Evolutionary conservation across 2,329 filamentous ascomycete genomes (phyloP).

Genomic region (Pestalotiopsis sp.): DNA sequence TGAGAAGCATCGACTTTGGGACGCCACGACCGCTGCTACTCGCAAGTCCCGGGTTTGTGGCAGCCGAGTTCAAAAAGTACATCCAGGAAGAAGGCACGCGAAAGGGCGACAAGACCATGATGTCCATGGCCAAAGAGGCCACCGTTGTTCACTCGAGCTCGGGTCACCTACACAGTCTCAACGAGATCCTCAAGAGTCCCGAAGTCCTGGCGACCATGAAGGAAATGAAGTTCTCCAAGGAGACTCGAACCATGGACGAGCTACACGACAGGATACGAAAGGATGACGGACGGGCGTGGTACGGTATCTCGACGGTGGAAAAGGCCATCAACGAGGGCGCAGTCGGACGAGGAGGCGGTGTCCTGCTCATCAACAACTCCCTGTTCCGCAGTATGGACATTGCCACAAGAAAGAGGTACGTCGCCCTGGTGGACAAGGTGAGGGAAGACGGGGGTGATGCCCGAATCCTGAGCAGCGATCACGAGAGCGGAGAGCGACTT

Average conservation of each 20-base stretch:
- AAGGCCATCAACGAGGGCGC: constrained; percentile 83
- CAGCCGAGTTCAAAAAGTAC: constrained; percentile 76
- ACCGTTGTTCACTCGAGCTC: constrained; percentile 82
- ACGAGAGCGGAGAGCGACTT: constrained; percentile 87
- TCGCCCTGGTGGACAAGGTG: constrained; percentile 85
- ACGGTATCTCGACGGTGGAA: constrained; percentile 80
- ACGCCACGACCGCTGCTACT: constrained; percentile 73
- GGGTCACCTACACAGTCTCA: constrained; percentile 82
- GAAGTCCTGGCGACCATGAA: constrained; percentile 76
- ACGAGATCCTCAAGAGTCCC: constrained; percentile 81
- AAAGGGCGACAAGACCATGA: constrained; percentile 67
- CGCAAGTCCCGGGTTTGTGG: constrained; percentile 87
- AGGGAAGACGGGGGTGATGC: constrained; percentile 83
- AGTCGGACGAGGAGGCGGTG: constrained; percentile 81
- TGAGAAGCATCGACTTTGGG: constrained; percentile 75
- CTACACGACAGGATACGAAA: constrained; percentile 76
- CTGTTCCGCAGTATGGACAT: constrained; percentile 85
- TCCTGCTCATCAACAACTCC: constrained; percentile 82
- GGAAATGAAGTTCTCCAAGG: constrained; percentile 84
- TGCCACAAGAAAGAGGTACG: constrained; percentile 74
- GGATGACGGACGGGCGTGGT: constrained; percentile 89
- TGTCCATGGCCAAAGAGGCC: constrained; percentile 59
- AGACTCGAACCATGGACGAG: constrained; percentile 81
- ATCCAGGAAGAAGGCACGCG: constrained; percentile 60
- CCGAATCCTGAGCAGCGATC: constrained; percentile 85